These are phyloP conservation scores for Penicillium goetzii DNA, from an alignment of 495 filamentous ascomycete species.

Conservation along the genomic window DNA sequence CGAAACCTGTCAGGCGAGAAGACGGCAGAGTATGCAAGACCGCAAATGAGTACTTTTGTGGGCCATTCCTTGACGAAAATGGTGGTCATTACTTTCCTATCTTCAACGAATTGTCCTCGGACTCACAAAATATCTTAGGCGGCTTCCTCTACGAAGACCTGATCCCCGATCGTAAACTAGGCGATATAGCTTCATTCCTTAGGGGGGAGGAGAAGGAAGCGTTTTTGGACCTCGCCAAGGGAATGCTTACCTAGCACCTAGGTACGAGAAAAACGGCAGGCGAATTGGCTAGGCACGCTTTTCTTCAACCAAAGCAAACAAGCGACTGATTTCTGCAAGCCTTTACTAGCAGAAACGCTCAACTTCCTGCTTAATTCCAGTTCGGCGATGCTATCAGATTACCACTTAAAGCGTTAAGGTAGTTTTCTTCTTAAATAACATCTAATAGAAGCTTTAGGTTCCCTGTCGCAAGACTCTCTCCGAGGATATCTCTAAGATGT, in stretches of 20 bases:
- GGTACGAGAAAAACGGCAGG: conserved; percentile 39
- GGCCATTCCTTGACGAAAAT: conserved; percentile 44
- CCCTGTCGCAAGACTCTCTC: too few species aligned
- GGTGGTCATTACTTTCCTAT: conserved; percentile 36
- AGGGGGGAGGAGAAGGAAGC: conserved; percentile 43
- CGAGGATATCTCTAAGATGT: too few species aligned
- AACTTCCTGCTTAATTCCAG: too few species aligned
- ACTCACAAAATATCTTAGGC: conserved; percentile 39
- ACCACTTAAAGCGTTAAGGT: too few species aligned
- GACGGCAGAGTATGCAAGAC: conserved; percentile 41
- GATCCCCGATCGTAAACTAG: conserved; percentile 40
- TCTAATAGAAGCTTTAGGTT: too few species aligned
- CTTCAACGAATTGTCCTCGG: conserved; percentile 29
- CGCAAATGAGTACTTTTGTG: conserved; percentile 41
- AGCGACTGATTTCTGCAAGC: conserved; percentile 32
- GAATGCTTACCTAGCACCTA: conserved; percentile 47
- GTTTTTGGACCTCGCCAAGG: conserved; percentile 47
- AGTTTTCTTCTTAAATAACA: too few species aligned
- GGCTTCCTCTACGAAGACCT: conserved; percentile 41
- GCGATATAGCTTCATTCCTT: conserved; percentile 36
- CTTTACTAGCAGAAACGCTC: conserved; percentile 14
- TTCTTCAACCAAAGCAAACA: conserved; percentile 42
- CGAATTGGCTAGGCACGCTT: conserved; percentile 41
- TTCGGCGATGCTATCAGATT: too few species aligned
- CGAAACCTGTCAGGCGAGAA: conserved; percentile 38